Evolutionary conservation across 2,329 filamentous ascomycete genomes (phyloP), one percentile per base, ranked within the genome.

Genomic region (Penicillium sp.): DNA sequence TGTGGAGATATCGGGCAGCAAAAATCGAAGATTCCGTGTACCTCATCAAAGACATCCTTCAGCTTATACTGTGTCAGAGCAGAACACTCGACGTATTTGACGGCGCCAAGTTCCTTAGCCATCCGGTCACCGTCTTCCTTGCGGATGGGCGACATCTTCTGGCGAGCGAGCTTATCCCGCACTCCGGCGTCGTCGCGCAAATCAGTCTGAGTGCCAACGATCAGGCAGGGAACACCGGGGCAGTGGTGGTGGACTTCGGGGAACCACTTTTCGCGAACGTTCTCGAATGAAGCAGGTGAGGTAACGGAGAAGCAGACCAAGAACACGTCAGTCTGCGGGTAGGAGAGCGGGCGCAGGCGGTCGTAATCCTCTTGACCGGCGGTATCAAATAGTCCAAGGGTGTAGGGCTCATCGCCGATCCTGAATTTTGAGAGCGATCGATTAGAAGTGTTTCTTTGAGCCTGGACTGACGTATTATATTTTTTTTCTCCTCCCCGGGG

Each of bases 351-450:
- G 71, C 94, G 90, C 62, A 99, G 86, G 69, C 94, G 89, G 77
- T 99, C 94, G 80, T 97, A 97, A 87, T 99, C 93, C 83, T 99
- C 94, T 81, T 99, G 94, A 76, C 94, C 94, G 60, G 94, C 94
- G 36, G 94, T 99, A 87, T 99, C 94, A 73, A 97, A 99, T 28
- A 99, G 84, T 56, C 94, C 94, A 45, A 99, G 84, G 16, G 94
- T 99, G 76, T 97, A 97, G 57, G 94, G 94, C 78, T 99, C 94
- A 75, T 97, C 94, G 63, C 94, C 94, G 75, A 99, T 97, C 94
- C 94, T 99, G 50, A 28, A 43, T 31, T 40, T 12, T 30, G 26
- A 50, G 31, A 40, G 47, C 42, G 46, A 40, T 44, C 19, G 31
- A 45, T 55, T 41, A 60, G 55, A 37, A 38, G 16, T 49, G 36